Evolutionary conservation across 352 stramenopile genomes (phyloP).

Genomic region (Stramenopiles sp.): DNA sequence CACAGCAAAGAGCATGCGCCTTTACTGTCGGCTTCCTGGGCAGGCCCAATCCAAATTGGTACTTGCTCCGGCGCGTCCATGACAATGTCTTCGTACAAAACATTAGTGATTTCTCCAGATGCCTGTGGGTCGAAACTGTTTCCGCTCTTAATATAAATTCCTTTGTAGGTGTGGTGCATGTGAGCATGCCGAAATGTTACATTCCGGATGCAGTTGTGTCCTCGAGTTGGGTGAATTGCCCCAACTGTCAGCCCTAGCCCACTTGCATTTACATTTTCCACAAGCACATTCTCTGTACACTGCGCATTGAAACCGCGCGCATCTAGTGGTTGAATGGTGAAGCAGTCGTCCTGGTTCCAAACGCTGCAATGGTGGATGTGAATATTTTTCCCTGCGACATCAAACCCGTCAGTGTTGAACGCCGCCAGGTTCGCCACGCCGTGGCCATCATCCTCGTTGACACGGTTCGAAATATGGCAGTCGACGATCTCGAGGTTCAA

Average conservation of each 20-base stretch:
- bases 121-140: constrained; percentile 15
- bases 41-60: constrained; percentile 34
- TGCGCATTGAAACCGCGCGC: no score
- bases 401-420: constrained; percentile 38
- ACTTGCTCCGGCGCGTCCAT: constrained; percentile 30
- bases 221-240: no score
- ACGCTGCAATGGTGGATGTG: constrained; percentile 31
- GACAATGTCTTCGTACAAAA: constrained; percentile 31
- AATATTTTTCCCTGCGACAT: constrained; percentile 29
- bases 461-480: constrained; percentile 20
- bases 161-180: constrained; percentile 29
- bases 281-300: constrained; percentile 36
- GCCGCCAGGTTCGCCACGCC: constrained; percentile 28
- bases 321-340: no score
- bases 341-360: constrained; percentile 33
- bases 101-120: constrained; percentile 22
- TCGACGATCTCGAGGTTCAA: constrained; percentile 25
- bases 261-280: constrained; percentile 29
- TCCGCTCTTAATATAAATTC: constrained; percentile 33
- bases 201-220: constrained; percentile 24
- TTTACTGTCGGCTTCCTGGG: constrained; percentile 26
- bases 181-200: constrained; percentile 32
- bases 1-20: constrained; percentile 25
- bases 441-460: constrained; percentile 24
- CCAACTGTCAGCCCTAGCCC: constrained; percentile 32